Evolutionary conservation across 2,329 filamentous ascomycete species (phyloP).

Genomic region (Aspergillus nomiae): DNA sequence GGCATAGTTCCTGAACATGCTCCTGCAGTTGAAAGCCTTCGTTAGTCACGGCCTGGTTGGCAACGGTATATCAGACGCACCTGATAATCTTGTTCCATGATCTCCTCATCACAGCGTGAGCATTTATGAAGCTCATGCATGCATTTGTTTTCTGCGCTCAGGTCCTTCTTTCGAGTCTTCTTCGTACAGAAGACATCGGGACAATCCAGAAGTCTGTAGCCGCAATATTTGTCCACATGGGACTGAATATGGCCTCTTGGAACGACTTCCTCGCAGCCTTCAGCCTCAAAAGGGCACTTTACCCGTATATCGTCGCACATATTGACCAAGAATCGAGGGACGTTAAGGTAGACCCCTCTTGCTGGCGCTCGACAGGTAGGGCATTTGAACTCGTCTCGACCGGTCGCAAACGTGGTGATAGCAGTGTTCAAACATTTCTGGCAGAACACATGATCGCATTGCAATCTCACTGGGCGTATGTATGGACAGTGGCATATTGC

Average conservation of each 20-base stretch:
- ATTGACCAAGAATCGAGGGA: constrained; percentile 59
- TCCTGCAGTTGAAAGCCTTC: constrained; percentile 23
- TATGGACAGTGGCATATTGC: constrained; percentile 66
- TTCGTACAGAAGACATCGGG: constrained; percentile 52
- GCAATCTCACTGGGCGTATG: constrained; percentile 58
- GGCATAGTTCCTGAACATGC: constrained; percentile 41
- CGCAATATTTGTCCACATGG: constrained; percentile 64
- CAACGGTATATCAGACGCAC: constrained; percentile 30
- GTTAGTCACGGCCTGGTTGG: constrained; percentile 9
- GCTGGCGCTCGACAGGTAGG: constrained; percentile 58
- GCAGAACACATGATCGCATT: constrained; percentile 68
- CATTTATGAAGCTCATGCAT: constrained; percentile 57
- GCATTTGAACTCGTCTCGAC: constrained; percentile 49
- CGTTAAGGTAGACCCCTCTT: constrained; percentile 40
- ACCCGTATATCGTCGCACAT: constrained; percentile 65
- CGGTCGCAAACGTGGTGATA: constrained; percentile 40
- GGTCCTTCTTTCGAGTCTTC: constrained; percentile 57
- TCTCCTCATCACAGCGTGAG: constrained; percentile 53
- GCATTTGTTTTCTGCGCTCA: constrained; percentile 51
- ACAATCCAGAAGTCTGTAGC: constrained; percentile 57
- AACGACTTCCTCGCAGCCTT: constrained; percentile 57
- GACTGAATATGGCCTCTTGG: constrained; percentile 60
- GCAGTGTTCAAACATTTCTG: constrained; percentile 57
- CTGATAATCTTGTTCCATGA: constrained; percentile 59
- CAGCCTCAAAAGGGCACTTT: constrained; percentile 57